A percentile compares a stretch with the other conserved stretches of the same genome.
These are phyloP conservation scores for Penicillium chermesinum DNA, from an alignment of 495 filamentous ascomycete species.

Conservation along the genomic window DNA sequence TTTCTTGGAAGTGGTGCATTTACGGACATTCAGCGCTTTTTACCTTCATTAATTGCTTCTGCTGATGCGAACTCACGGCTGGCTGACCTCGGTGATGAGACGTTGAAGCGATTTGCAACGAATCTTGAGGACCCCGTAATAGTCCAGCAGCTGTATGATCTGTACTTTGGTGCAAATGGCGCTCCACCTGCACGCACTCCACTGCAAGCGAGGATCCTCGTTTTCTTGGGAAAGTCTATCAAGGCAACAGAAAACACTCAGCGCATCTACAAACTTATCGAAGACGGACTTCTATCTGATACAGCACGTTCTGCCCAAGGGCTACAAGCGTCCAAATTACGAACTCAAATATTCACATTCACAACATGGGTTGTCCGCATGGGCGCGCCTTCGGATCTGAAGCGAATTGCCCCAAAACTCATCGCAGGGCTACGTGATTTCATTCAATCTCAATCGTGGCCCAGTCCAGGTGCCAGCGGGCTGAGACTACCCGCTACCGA, in stretches of 20 bases:
- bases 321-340: conserved; percentile 66
- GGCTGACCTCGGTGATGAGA: conserved; percentile 73
- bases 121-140: conserved; percentile 63
- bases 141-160: conserved; percentile 57
- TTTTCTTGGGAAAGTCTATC: conserved; percentile 70
- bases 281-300: conserved; percentile 53
- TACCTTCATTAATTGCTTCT: conserved; percentile 79
- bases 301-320: conserved; percentile 49
- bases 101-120: conserved; percentile 66
- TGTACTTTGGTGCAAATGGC: conserved; percentile 59
- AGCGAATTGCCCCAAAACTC: conserved; percentile 62
- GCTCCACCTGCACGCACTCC: conserved; percentile 56
- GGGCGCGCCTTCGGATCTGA: conserved; percentile 53
- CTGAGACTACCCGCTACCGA: conserved; percentile 51
- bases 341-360: conserved; percentile 81
- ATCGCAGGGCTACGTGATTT: conserved; percentile 68
- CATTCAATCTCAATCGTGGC: conserved; percentile 80
- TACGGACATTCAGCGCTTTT: conserved; percentile 67
- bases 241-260: conserved; percentile 58
- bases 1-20: conserved; percentile 85
- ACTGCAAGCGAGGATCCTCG: conserved; percentile 70
- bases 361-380: conserved; percentile 83
- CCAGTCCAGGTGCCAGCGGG: conserved; percentile 49
- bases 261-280: conserved; percentile 63
- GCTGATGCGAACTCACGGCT: conserved; percentile 77